A percentile compares a stretch with the other conserved stretches of the same genome.
These are phyloP conservation scores for Ustulina deusta DNA, from an alignment of 2,329 filamentous ascomycete species.

Conservation along the genomic window DNA sequence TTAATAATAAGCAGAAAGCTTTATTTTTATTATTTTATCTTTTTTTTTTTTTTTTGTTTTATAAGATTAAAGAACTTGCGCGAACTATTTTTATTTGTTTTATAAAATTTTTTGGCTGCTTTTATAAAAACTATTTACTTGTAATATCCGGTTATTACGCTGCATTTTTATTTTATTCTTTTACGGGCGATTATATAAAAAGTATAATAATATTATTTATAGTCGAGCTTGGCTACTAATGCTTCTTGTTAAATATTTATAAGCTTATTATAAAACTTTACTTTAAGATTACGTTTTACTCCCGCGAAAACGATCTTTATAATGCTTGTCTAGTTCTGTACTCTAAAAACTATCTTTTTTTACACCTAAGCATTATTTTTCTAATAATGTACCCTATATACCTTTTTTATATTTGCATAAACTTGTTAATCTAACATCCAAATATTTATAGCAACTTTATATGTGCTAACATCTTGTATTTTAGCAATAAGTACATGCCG, in stretches of 20 bases:
- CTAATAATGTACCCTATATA: conserved; percentile 53
- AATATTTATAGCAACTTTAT: conserved; percentile 60
- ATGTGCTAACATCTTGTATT: conserved; percentile 61
- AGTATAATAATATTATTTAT: not conserved
- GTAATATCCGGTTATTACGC: too few relatives aligned
- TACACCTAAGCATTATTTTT: conserved; percentile 60
- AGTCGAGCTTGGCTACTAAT: conserved; percentile 34
- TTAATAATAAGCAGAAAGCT: not conserved
- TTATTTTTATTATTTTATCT: not conserved
- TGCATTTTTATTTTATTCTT: too few relatives aligned
- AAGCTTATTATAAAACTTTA: conserved; percentile 61
- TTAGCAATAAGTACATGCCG: conserved; percentile 58
- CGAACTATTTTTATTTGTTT: not conserved
- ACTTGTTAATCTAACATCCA: conserved; percentile 58
- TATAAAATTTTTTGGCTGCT: not conserved
- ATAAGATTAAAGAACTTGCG: not conserved
- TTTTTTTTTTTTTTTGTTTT: not conserved
- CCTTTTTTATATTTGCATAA: conserved; percentile 56
- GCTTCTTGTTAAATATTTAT: conserved; percentile 58
- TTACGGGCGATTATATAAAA: not conserved
- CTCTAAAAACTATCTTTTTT: conserved; percentile 52
- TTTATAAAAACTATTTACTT: not conserved
- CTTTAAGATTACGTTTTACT: conserved; percentile 58
- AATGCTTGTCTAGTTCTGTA: conserved; percentile 59
- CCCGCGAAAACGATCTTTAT: conserved; percentile 53